A percentile compares a stretch with the other conserved stretches of the same genome.
Evolutionary conservation across 495 filamentous ascomycete species (phyloP).

Genomic region (Astrothelium subdiscretum): DNA sequence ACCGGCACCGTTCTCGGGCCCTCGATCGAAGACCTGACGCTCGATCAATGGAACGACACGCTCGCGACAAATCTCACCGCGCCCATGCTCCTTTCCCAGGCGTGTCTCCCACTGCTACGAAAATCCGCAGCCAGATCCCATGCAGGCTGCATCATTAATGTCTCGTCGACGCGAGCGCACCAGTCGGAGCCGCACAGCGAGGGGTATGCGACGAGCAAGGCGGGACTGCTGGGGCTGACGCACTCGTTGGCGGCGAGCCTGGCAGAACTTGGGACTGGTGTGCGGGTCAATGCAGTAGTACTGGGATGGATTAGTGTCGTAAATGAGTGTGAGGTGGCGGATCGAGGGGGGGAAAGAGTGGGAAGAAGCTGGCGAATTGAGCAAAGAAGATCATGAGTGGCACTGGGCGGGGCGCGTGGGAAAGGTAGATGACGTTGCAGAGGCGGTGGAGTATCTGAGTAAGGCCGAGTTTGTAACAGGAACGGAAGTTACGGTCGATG

Average conservation of each 20-base stretch:
- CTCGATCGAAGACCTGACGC: conserved; percentile 5
- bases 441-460: conserved; percentile 23
- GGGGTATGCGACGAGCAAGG: conserved; percentile 20
- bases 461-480: conserved; percentile 19
- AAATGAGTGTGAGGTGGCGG: conserved; percentile 19
- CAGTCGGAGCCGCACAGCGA: conserved; percentile 23
- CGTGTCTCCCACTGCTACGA: conserved; percentile 10
- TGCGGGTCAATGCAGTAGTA: conserved; percentile 22
- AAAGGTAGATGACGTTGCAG: conserved; percentile 19
- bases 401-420: conserved; percentile 22
- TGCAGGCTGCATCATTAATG: conserved; percentile 20
- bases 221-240: conserved; percentile 19
- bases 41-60: conserved; percentile 15
- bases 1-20: conserved; percentile 9
- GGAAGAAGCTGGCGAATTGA: conserved; percentile 16
- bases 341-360: conserved; percentile 15
- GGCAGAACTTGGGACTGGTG: conserved; percentile 3
- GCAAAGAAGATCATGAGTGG: conserved; percentile 18
- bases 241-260: conserved; percentile 21
- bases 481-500: conserved; percentile 21
- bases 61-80: conserved; percentile 16
- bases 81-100: conserved; percentile 14
- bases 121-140: background rate
- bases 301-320: conserved; percentile 24
- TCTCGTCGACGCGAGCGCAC: conserved; percentile 23